Conservation (phyloP, 208 protist genomes). For the Trypanosoma scelopori region DNA sequence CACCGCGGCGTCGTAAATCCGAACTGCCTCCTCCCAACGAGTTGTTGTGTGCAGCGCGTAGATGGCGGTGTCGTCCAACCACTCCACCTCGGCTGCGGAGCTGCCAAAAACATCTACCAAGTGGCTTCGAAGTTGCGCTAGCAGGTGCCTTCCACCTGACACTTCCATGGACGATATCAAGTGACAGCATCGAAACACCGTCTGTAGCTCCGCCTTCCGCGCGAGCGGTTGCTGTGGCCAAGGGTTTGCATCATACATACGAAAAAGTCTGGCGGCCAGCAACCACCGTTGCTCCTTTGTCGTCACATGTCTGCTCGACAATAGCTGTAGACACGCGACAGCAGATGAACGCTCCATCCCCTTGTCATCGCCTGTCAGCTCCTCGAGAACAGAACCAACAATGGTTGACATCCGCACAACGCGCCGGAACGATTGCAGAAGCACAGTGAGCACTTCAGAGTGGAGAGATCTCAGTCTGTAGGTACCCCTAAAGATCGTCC, state of each 20-base stretch:
- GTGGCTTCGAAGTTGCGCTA: slow-evolving; percentile 27
- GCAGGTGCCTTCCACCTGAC: slow-evolving; percentile 15
- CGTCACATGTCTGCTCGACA: slow-evolving; percentile 39
- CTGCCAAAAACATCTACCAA: slow-evolving; percentile 47
- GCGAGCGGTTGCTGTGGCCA: slow-evolving; percentile 74
- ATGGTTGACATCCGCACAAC: slow-evolving; percentile 30
- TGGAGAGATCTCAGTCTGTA: slow-evolving; percentile 67
- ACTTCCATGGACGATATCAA: slow-evolving; percentile 35
- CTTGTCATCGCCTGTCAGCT: slow-evolving; percentile 41
- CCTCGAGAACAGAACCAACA: slow-evolving; percentile 44
- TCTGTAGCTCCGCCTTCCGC: slow-evolving; percentile 73
- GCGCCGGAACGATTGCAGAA: slow-evolving; percentile 71
- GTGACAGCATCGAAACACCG: slow-evolving; percentile 76
- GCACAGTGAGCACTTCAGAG: slow-evolving; percentile 61
- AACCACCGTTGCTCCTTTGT: slow-evolving; percentile 29
- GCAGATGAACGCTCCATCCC: slow-evolving; percentile 61
- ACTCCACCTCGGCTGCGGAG: slow-evolving; percentile 55
- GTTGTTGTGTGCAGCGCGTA: slow-evolving; percentile 47
- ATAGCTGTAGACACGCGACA: slow-evolving; percentile 73
- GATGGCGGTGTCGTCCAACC: slow-evolving; percentile 69
- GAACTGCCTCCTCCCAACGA: slow-evolving; percentile 40
- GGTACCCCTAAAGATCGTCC: slow-evolving; percentile 29
- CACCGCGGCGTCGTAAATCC: slow-evolving; percentile 47
- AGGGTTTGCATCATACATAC: slow-evolving; percentile 57
- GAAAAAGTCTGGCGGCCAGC: slow-evolving; percentile 36